Evolutionary conservation across 2,329 filamentous ascomycete genomes (phyloP), one percentile per base, ranked within the genome.

Genomic region (Metarhizium guizhouense): DNA sequence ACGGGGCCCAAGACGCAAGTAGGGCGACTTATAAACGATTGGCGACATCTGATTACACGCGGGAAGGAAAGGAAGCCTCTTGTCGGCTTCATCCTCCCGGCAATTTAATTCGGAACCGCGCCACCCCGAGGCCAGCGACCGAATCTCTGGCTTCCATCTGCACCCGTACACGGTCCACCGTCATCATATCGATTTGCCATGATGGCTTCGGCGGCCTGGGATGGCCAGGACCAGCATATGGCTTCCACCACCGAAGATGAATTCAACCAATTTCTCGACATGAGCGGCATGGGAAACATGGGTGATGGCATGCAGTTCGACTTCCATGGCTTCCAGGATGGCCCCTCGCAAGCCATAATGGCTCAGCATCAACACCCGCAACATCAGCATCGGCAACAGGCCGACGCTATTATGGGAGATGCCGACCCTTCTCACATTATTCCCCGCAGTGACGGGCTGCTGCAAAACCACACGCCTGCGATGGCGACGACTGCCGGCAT

Each of bases 211-310:
- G 69, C 72, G 56, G 67, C 69, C 59, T 85, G 82, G 83, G 77
- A 78, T 61, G 73, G 75, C 52, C 77, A 82, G 64, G 80, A 83
- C 62, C 79, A 82, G 63, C 72, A 74, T 57, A 73, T 83, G 68
- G 72, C 77, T 32, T 67, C 75, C 11, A 62, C 74, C 6, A 25
- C 74, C 52, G 82, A 85, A 51, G 82, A 85, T 66, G 82, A 84
- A 43, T 85, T 86, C 64, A 77, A 83, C 60, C 82, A 85, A 61
- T 85, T 84, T 57, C 74, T 86, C 58, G 78, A 85, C 60, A 80
- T 86, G 74, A 78, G 76, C 56, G 71, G 70, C 62, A 81, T 85
- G 73, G 74, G 73, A 34, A 76, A 70, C 58, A 69, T 85, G 56
- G 68, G 68, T 58, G 80, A 83, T 55, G 70, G 72, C 53, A 73